Evolutionary conservation across 768 basidiomycete genomes (phyloP).

Genomic region (Tricholoma sp.): DNA sequence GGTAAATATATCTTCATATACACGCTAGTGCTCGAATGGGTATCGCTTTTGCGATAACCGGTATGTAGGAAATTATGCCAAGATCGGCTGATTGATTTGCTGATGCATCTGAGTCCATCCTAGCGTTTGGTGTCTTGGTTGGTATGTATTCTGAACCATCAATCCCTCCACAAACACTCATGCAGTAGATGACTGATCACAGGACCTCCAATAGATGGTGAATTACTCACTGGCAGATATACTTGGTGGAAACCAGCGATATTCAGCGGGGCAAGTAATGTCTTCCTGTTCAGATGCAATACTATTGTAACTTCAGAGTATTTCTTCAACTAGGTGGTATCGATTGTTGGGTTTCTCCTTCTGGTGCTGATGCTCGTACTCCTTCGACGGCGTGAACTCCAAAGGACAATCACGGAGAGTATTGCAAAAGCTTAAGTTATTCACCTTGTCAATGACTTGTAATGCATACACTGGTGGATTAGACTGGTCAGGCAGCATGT

Average conservation of each 20-base stretch:
- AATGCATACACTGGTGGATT: too few species aligned
- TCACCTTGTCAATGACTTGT: too few species aligned
- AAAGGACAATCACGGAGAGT: background rate
- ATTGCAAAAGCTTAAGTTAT: background rate
- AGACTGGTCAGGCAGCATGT: too few species aligned
- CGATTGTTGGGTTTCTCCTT: background rate
- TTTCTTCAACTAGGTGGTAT: background rate
- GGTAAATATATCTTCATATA: background rate
- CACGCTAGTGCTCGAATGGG: background rate
- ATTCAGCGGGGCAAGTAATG: background rate
- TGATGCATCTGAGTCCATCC: background rate
- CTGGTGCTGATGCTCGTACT: background rate
- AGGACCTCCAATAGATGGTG: background rate
- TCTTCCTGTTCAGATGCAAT: background rate
- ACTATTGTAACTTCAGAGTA: background rate
- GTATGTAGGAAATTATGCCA: background rate
- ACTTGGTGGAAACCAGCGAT: background rate
- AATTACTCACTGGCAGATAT: background rate
- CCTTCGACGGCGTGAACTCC: background rate
- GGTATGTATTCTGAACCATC: background rate
- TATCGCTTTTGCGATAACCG: background rate
- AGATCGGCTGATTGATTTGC: too few species aligned
- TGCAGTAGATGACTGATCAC: background rate
- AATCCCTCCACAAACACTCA: background rate
- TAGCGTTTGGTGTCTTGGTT: background rate